These are phyloP conservation scores for Irpex rosettiformis DNA, from an alignment of 1,284 basidiomycete species.

Conservation along the genomic window DNA sequence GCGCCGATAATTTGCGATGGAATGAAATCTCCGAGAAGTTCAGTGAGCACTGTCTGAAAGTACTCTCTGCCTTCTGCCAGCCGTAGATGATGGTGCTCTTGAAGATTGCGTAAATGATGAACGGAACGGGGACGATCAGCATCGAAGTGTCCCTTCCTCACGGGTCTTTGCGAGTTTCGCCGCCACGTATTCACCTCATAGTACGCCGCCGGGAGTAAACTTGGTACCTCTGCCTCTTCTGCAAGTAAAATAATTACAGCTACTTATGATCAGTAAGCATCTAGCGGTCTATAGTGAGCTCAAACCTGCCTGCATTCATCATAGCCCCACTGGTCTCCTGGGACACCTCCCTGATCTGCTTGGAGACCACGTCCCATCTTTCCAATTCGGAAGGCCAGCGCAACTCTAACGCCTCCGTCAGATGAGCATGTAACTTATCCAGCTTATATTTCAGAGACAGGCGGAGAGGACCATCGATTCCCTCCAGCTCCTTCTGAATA, in stretches of 20 bases:
- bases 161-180: background rate
- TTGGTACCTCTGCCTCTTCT: background rate
- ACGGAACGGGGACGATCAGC: background rate
- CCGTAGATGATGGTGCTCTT: no score
- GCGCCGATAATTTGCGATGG: no score
- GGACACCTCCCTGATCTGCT: no score
- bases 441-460: background rate
- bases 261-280: background rate
- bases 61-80: no score
- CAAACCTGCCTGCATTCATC: no score
- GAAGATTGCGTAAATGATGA: no score
- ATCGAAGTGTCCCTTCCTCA: background rate
- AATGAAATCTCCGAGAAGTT: no score
- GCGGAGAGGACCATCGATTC: background rate
- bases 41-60: no score
- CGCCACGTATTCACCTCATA: background rate
- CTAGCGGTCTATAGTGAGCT: background rate
- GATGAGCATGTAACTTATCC: background rate
- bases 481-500: background rate
- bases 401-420: background rate
- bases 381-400: background rate
- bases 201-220: background rate
- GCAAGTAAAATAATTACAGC: background rate
- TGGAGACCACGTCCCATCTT: no score
- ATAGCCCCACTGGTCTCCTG: no score